Conservation (phyloP, 2,329 filamentous ascomycete species). For the Fusarium miscanthi region DNA sequence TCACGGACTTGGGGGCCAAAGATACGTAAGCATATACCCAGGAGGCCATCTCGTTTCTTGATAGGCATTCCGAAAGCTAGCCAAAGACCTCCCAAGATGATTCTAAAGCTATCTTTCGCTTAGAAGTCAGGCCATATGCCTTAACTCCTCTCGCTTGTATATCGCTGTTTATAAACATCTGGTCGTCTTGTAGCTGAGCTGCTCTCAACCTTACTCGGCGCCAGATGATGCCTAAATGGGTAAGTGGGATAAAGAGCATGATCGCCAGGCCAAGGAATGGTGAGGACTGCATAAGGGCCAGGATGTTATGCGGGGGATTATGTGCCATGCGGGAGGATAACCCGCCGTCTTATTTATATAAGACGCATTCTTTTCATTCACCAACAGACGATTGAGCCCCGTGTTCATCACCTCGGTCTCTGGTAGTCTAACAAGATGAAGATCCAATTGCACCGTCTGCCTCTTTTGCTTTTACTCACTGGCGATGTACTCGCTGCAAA, state of each 20-base stretch:
- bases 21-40: too few relatives aligned
- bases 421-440: slow-evolving; percentile 1
- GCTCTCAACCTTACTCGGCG: background rate
- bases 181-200: background rate
- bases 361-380: background rate
- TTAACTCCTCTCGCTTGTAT: too few relatives aligned
- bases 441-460: background rate
- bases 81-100: background rate
- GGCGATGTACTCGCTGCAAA: slow-evolving; percentile 13
- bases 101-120: background rate
- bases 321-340: background rate
- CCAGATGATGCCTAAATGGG: background rate
- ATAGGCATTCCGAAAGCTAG: background rate
- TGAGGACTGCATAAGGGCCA: background rate
- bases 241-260: background rate
- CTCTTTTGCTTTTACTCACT: background rate
- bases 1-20: background rate
- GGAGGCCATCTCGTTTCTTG: background rate
- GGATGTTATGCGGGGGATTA: background rate
- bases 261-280: background rate
- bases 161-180: background rate
- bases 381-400: too few relatives aligned
- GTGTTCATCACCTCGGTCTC: too few relatives aligned
- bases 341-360: background rate
- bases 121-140: too few relatives aligned